A percentile compares a stretch with the other conserved stretches of the same genome.
These are phyloP conservation scores for Perkinsus olseni DNA, from an alignment of 169 alveolate species.

Conservation along the genomic window DNA sequence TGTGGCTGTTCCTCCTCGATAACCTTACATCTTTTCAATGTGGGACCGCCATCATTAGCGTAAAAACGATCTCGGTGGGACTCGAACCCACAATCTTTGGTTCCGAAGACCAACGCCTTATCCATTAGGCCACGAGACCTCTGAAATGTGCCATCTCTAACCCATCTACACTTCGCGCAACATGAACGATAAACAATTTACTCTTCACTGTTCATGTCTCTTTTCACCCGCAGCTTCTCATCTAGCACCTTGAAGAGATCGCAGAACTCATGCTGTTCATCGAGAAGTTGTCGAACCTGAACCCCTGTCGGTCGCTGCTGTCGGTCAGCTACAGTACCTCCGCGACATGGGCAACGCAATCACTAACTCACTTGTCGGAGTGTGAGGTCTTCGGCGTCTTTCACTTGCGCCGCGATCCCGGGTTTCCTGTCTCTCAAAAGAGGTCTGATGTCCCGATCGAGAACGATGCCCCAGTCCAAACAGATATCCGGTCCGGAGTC, in stretches of 20 bases:
- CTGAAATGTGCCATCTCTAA: background rate
- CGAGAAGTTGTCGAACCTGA: background rate
- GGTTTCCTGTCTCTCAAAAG: background rate
- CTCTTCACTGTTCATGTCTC: background rate
- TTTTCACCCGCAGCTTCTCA: background rate
- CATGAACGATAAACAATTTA: background rate
- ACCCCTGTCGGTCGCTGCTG: no score
- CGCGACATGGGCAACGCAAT: no score
- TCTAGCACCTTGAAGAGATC: background rate
- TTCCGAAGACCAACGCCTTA: slow-evolving; percentile 1
- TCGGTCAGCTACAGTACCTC: no score
- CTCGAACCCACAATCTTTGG: background rate
- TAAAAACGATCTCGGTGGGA: background rate
- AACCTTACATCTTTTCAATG: no score
- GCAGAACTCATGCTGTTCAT: background rate
- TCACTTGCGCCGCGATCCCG: background rate
- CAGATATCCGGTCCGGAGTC: background rate
- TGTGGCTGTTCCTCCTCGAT: no score
- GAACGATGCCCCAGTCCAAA: background rate
- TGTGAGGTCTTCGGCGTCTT: background rate
- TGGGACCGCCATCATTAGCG: background rate
- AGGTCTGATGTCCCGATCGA: background rate
- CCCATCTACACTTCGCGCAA: background rate
- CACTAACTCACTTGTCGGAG: background rate
- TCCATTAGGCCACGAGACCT: slow-evolving; percentile 2